Conservation (phyloP, 208 protist genomes). For the Entamoeba dispar region DNA sequence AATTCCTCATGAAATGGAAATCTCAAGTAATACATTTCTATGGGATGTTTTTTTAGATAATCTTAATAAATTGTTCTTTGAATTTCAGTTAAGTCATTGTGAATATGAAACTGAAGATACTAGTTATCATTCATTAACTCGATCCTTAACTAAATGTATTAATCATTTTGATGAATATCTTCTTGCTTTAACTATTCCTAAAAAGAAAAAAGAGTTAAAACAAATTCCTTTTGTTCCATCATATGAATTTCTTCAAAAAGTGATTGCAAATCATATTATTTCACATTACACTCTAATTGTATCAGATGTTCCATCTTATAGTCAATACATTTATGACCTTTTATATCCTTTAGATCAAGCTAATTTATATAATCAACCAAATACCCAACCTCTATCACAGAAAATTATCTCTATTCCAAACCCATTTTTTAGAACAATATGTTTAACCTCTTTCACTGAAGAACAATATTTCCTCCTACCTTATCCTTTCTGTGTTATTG, state of each 20-base stretch:
- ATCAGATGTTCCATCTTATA: not conserved
- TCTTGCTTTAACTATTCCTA: not conserved
- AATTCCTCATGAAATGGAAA: not conserved
- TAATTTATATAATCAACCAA: not conserved
- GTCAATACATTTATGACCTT: not conserved
- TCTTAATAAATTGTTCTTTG: not conserved
- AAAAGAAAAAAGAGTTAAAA: not conserved
- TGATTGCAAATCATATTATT: not conserved
- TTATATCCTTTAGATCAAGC: not conserved
- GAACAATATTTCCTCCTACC: not conserved
- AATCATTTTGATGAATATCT: not conserved
- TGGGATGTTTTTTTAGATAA: not conserved
- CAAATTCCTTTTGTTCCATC: not conserved
- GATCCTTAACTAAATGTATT: not conserved
- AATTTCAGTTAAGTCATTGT: not conserved
- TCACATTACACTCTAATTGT: not conserved
- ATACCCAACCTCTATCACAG: not conserved
- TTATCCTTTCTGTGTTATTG: not conserved
- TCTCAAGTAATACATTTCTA: not conserved
- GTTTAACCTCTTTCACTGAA: not conserved
- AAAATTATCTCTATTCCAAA: not conserved
- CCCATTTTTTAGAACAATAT: not conserved
- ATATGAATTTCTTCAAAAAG: not conserved
- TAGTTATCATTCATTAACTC: not conserved
- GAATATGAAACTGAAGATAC: not conserved